phyloP scores from a whole-genome alignment of 2,329 filamentous ascomycete species.

The Tolypocladium guangdongense region DNA sequence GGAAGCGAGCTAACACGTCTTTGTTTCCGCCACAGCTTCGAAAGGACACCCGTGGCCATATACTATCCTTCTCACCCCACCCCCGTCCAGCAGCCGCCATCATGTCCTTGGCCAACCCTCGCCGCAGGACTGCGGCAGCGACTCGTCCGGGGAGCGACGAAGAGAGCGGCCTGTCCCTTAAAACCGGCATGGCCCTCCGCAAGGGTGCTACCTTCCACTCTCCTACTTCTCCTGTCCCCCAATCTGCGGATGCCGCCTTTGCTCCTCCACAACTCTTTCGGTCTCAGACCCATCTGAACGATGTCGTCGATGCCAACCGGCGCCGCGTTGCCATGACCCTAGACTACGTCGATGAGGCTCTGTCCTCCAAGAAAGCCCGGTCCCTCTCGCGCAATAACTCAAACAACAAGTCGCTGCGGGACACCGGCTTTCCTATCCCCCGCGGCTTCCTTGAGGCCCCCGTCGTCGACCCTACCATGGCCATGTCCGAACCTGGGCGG shows the following conservation, averaged over 20 bases:
- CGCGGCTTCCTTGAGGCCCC: slow-evolving; percentile 47
- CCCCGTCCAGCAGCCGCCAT: slow-evolving; percentile 14
- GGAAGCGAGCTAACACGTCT: neutral
- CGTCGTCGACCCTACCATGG: slow-evolving; percentile 39
- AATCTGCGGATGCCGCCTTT: slow-evolving; percentile 29
- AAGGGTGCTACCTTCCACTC: slow-evolving; percentile 62
- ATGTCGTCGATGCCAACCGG: slow-evolving; percentile 58
- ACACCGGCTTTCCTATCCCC: slow-evolving; percentile 50
- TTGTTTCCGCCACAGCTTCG: neutral
- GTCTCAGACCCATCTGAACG: slow-evolving; percentile 59
- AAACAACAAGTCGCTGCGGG: slow-evolving; percentile 27
- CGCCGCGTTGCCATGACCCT: slow-evolving; percentile 59
- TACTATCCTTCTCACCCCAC: slow-evolving; percentile 6
- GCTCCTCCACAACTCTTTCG: slow-evolving; percentile 48
- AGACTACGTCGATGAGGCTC: slow-evolving; percentile 52
- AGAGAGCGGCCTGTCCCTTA: slow-evolving; percentile 22
- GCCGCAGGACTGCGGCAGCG: slow-evolving; percentile 31
- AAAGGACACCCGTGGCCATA: slow-evolving; percentile 1
- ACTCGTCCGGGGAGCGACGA: slow-evolving; percentile 24
- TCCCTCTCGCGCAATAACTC: slow-evolving; percentile 25
- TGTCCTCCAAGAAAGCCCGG: slow-evolving; percentile 30
- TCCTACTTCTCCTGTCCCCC: slow-evolving; percentile 31
- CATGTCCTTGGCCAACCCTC: slow-evolving; percentile 39
- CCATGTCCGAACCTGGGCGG: slow-evolving; percentile 29
- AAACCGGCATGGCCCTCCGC: slow-evolving; percentile 38